Evolutionary conservation across 805 yeast genomes (phyloP).

Genomic region (Wickerhamomyces bisporus): DNA sequence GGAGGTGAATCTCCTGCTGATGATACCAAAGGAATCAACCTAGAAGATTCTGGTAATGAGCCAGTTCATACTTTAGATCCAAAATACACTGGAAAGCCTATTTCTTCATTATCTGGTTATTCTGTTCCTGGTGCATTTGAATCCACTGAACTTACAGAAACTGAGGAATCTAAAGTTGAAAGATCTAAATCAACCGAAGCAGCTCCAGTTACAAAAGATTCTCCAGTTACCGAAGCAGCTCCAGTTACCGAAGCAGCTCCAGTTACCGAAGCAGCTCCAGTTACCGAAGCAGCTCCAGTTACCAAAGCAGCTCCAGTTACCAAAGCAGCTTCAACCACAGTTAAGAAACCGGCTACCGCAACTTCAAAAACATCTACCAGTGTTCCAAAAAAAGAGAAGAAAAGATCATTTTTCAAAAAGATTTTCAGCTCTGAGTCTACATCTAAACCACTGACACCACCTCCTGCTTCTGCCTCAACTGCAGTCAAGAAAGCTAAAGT

Average conservation of each 20-base stretch:
- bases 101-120: not conserved
- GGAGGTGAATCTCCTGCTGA: not conserved
- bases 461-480: slow-evolving; percentile 1
- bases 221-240: slow-evolving; percentile 3
- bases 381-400: no score
- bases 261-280: slow-evolving; percentile 4
- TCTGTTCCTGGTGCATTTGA: not conserved
- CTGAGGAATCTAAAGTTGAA: not conserved
- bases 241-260: not conserved
- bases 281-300: not conserved
- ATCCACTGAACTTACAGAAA: not conserved
- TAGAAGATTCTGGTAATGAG: not conserved
- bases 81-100: slow-evolving; percentile 11
- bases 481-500: not conserved
- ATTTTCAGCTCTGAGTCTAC: slow-evolving; percentile 4
- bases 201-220: not conserved
- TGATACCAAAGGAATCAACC: not conserved
- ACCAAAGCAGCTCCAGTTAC: not conserved
- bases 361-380: slow-evolving; percentile 1
- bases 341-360: not conserved
- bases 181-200: not conserved
- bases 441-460: slow-evolving; percentile 7
- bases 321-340: slow-evolving; percentile 2
- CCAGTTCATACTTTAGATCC: slow-evolving; percentile 19
- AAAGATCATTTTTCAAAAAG: slow-evolving; percentile 10